phyloP scores from a whole-genome alignment of 2,329 filamentous ascomycete genomes.

The Xylaria arbuscula region DNA sequence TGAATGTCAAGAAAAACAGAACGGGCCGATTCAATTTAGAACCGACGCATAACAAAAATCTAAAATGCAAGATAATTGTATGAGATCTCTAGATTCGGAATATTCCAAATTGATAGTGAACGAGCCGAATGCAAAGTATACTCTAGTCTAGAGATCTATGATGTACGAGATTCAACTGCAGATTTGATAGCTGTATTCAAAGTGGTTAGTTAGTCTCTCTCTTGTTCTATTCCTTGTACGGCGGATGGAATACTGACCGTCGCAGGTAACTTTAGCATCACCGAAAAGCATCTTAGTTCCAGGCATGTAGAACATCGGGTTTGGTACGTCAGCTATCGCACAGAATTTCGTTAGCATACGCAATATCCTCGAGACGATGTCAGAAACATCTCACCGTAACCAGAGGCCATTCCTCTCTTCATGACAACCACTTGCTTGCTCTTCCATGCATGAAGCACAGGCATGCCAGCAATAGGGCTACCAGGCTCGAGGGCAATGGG shows the following conservation, averaged over 20 bases:
- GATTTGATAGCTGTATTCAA: constrained; percentile 55
- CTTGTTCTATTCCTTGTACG: constrained; percentile 16
- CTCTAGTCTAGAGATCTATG: constrained; percentile 45
- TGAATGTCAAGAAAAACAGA: neutral
- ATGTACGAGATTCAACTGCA: constrained; percentile 49
- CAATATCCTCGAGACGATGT: neutral
- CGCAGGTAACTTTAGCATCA: constrained; percentile 85
- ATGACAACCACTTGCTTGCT: constrained; percentile 92
- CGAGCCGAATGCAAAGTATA: constrained; percentile 23
- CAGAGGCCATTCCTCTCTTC: constrained; percentile 90
- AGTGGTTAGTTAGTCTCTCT: constrained; percentile 22
- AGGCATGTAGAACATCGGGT: constrained; percentile 94
- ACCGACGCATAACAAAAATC: constrained; percentile 17
- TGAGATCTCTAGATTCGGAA: constrained; percentile 28
- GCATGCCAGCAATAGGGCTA: constrained; percentile 90
- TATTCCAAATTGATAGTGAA: constrained; percentile 29
- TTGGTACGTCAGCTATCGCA: constrained; percentile 80
- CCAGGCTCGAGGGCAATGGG: constrained; percentile 87
- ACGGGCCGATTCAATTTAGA: constrained; percentile 6
- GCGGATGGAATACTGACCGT: constrained; percentile 65
- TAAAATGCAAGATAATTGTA: constrained; percentile 32
- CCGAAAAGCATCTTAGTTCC: constrained; percentile 92
- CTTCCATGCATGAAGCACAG: constrained; percentile 92
- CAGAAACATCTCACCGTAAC: constrained; percentile 72
- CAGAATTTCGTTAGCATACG: constrained; percentile 19